Percentiles rank a stretch among this genome's conserved stretches.
Conservation (phyloP, 75 land plant species). For the Picea glauca region DNA sequence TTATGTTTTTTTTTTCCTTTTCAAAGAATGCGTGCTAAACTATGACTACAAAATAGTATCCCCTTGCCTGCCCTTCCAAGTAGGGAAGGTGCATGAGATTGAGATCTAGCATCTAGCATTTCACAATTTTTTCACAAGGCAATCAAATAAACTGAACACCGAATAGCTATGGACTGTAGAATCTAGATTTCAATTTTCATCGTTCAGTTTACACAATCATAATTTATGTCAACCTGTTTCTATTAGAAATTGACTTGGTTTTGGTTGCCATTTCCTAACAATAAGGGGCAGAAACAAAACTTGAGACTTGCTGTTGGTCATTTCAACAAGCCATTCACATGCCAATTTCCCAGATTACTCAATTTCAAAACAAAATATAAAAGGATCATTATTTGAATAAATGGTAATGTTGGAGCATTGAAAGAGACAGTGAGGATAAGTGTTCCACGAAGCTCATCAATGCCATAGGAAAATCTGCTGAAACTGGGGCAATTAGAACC, state of each 20-base stretch:
- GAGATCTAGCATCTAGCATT: too few species aligned
- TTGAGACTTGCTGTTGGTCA: neutral
- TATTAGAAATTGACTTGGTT: neutral
- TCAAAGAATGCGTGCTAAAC: too few species aligned
- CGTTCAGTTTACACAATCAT: too few species aligned
- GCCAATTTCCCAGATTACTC: neutral
- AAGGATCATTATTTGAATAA: neutral
- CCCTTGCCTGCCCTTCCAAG: too few species aligned
- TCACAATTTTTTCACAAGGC: too few species aligned
- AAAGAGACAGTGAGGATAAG: too few species aligned
- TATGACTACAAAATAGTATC: too few species aligned
- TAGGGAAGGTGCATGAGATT: too few species aligned
- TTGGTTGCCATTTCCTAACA: neutral
- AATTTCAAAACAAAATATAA: neutral
- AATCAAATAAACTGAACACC: too few species aligned
- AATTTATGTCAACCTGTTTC: neutral
- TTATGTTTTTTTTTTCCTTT: too few species aligned
- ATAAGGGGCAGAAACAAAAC: neutral
- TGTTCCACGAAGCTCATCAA: constrained; percentile 21
- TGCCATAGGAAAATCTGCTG: constrained; percentile 45
- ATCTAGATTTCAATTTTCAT: too few species aligned
- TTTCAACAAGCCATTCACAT: neutral
- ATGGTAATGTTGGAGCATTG: neutral
- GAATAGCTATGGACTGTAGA: too few species aligned
- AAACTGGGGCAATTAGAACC: constrained; percentile 79